Conservation (phyloP, 805 yeast genomes). For the Tetrapisispora iriomotensis region DNA sequence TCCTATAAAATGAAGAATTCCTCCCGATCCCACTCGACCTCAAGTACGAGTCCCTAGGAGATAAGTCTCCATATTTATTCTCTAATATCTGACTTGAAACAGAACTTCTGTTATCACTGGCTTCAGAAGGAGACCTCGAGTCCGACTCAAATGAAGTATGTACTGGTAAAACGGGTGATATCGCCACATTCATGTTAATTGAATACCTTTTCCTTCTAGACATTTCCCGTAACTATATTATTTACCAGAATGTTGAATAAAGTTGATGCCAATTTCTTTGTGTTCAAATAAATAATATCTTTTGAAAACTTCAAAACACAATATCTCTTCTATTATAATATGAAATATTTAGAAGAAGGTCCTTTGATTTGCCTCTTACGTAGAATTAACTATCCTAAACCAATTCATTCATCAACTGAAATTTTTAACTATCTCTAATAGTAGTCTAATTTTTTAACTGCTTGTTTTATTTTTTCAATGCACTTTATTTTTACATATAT, state of each 20-base stretch:
- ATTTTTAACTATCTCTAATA: too few species aligned
- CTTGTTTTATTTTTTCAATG: too few species aligned
- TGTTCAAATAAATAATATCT: background rate
- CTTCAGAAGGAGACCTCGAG: background rate
- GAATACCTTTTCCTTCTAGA: constrained; percentile 13
- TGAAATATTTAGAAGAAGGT: too few species aligned
- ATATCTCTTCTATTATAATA: too few species aligned
- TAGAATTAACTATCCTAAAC: too few species aligned
- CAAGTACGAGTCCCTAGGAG: background rate
- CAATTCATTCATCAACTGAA: too few species aligned
- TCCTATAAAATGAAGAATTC: constrained; percentile 4
- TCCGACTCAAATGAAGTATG: constrained; percentile 5
- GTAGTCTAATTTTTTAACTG: too few species aligned
- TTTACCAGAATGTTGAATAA: background rate
- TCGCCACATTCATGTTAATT: constrained; percentile 6
- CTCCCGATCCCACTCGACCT: background rate
- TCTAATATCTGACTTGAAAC: background rate
- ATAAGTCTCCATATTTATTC: background rate
- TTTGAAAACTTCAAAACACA: too few species aligned
- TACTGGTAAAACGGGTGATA: constrained; percentile 14
- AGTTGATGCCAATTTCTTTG: background rate
- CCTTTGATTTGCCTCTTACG: too few species aligned
- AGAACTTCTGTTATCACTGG: background rate
- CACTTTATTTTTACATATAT: too few species aligned
- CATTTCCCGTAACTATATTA: constrained; percentile 1